Percentiles rank a stretch among this genome's conserved stretches.
Conservation (phyloP, 164 flowering plant species). For the Sextonia rubra region DNA sequence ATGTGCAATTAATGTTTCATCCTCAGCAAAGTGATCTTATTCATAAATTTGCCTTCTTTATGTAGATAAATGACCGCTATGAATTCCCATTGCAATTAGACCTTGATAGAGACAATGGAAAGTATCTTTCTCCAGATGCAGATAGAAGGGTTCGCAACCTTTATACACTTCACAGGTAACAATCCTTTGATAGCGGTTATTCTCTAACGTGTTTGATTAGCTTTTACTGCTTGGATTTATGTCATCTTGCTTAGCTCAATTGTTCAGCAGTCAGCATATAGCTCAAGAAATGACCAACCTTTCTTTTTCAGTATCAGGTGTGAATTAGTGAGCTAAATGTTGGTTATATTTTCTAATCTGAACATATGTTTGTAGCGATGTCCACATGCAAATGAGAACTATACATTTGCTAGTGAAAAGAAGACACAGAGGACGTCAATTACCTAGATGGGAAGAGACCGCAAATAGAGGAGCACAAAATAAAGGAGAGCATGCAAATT, state of each 20-base stretch:
- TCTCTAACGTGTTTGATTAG: neutral
- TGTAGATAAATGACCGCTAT: slow-evolving; percentile 64
- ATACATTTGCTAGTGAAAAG: too few species aligned
- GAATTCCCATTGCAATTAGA: slow-evolving; percentile 63
- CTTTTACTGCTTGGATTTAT: slow-evolving; percentile 1
- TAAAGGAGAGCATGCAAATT: too few species aligned
- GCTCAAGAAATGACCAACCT: neutral
- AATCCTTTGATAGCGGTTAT: neutral
- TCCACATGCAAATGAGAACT: too few species aligned
- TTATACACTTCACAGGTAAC: slow-evolving; percentile 61
- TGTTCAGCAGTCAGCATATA: neutral
- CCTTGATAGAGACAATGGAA: slow-evolving; percentile 57
- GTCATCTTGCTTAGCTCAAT: neutral
- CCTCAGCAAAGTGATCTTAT: neutral
- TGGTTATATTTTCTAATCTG: too few species aligned
- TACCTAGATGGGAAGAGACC: too few species aligned
- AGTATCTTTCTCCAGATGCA: slow-evolving; percentile 64
- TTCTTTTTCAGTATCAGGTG: too few species aligned
- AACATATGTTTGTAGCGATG: too few species aligned
- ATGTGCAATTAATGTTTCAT: neutral
- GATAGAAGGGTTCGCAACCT: slow-evolving; percentile 59
- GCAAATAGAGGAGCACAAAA: too few species aligned
- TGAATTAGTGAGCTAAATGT: too few species aligned
- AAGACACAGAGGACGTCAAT: too few species aligned
- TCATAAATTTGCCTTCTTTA: neutral